Evolutionary conservation across 805 yeast genomes (phyloP), one percentile per base, ranked within the genome.

Genomic region (Ogataea corticis): DNA sequence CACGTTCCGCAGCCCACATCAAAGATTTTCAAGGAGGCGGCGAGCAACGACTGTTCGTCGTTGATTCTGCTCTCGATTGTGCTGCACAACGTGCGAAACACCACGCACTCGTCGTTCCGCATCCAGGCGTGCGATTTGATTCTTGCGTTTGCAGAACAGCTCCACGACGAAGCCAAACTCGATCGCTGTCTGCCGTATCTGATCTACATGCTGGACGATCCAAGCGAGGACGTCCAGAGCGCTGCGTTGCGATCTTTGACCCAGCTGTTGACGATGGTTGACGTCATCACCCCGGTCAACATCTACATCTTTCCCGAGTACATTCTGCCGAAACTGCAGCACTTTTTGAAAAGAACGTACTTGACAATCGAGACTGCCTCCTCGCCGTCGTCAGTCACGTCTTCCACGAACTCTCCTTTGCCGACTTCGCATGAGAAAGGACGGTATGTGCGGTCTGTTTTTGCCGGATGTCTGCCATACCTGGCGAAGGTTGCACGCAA

Each of bases 111-210:
- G 1, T 58, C 76, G 0, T 79, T 82, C 33, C 72, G 87, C 49
- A 61, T 83, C 7, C 78, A 80, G 56, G 92, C 91, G 1, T 75
- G 95, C 50, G 94, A 89, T 57, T 65, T 91, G 50, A 75, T 94
- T 0, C 62, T 87, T 7, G 86, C 88, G 0, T 71, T 92, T 15
- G 79, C 92, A 2, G 96, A 87, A 57, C 77, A 80, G 46, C 70
- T 89, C 2, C 77, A 79, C 18, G 98, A 94, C 60, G 96, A 87
- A 45, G 83, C 82, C 13, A 92, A 90, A 60, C 69, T 94, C 32
- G 97, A 94, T 62, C 67, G 97, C 36, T 80, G 89, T 27, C 63
- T 94, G 18, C 98, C 99, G 0, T 88, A 85, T 59, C 62, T 94
- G 18, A 76, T 87, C 17, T 68, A 80, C n/a, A 70, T 89, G 42